Conservation (phyloP, 208 protist genomes). For the Blechomonas ayalai region DNA sequence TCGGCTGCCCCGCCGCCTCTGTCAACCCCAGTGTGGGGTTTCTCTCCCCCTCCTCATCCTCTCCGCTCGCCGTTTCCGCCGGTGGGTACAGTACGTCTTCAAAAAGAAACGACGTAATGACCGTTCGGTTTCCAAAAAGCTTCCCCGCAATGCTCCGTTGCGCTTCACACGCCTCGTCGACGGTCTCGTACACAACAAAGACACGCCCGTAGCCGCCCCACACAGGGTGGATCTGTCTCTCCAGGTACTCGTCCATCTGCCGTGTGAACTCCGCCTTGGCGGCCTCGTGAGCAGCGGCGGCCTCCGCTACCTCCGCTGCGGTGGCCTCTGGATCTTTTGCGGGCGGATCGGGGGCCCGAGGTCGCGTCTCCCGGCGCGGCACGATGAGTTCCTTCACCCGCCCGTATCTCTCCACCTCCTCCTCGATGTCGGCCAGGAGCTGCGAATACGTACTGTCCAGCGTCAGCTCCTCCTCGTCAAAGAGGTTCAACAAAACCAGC, state of each 20-base stretch:
- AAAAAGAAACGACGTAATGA: slow-evolving; percentile 86
- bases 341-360: slow-evolving; percentile 47
- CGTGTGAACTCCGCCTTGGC: slow-evolving; percentile 40
- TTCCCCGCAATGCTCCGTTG: slow-evolving; percentile 79
- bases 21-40: slow-evolving; percentile 11
- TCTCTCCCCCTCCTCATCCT: slow-evolving; percentile 19
- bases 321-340: slow-evolving; percentile 11
- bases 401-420: slow-evolving; percentile 80
- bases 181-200: slow-evolving; percentile 83
- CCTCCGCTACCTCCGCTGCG: slow-evolving; percentile 21
- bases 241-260: slow-evolving; percentile 47
- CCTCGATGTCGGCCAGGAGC: slow-evolving; percentile 63
- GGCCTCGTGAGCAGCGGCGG: slow-evolving; percentile 25
- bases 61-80: slow-evolving; percentile 10
- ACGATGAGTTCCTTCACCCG: slow-evolving; percentile 74
- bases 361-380: slow-evolving; percentile 57
- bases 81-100: slow-evolving; percentile 60
- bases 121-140: slow-evolving; percentile 78
- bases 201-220: slow-evolving; percentile 74
- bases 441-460: slow-evolving; percentile 58
- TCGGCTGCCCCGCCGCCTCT: slow-evolving; percentile 5
- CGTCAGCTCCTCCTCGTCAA: slow-evolving; percentile 81
- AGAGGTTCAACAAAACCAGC: slow-evolving; percentile 78
- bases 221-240: slow-evolving; percentile 68
- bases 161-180: slow-evolving; percentile 75